Base-by-base conservation (phyloP, 164 flowering plant species). In the Liquidambar formosana region DNA sequence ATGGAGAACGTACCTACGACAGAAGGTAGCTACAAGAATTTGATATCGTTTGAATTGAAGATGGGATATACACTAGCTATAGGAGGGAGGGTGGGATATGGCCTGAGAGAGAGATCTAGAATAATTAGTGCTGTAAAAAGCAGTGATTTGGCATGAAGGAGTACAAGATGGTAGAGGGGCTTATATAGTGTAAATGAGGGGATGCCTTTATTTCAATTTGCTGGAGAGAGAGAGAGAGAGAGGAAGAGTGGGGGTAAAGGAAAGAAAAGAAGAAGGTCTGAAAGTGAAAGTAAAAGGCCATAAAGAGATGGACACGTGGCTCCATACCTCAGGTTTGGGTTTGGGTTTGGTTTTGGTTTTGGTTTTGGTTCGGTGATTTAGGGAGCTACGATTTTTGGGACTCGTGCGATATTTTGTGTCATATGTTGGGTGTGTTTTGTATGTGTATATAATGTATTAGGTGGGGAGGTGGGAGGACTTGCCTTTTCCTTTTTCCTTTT, bases 111-210 rank as follows among this genome's bases (percentile, higher is more conserved):
- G n/a, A n/a, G n/a, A n/a, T n/a, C n/a, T n/a, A n/a, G n/a, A n/a
- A n/a, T n/a, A n/a, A n/a, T n/a, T n/a, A n/a, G n/a, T n/a, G n/a
- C n/a, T n/a, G n/a, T n/a, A n/a, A n/a, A n/a, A n/a, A n/a, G n/a
- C n/a, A n/a, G 1, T 63, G 70, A 58, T 45, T 27, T 59, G 71
- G 71, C 71, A 58, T 68, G 71, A 68, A 68, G n/a, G 71, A 68
- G 71, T 58, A 68, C 56, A 47, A 46, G n/a, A 47, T 13, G 48
- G 57, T 58, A 8, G 38, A 62, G 53, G 22, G 38, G 25, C 19
- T 54, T 19, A 58, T 58, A 68, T 43, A n/a, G 16, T 13, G 10
- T 8, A 62, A 62, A 62, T 22, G 16, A 28, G 15, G 10, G 23
- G n/a, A 5, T 6, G 23, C 21, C 6, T 10, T 3, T 33, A 33